Evolutionary conservation across 2,329 filamentous ascomycete species (phyloP).

Genomic region (Fusarium pseudonygamai): DNA sequence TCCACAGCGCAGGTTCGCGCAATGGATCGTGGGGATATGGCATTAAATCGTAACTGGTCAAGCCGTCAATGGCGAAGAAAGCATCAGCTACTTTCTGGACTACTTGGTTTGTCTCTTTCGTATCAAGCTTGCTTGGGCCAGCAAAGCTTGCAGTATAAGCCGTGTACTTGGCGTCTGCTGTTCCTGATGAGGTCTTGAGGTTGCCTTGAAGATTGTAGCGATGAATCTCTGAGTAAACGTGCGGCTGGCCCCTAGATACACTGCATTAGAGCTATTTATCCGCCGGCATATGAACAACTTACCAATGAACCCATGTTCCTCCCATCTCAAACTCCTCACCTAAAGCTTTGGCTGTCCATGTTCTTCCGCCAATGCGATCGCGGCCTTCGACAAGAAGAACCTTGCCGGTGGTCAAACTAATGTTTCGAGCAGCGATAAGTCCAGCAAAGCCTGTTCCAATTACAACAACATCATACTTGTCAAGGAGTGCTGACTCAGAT

Average conservation of each 20-base stretch:
- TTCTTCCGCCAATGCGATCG: slow-evolving; percentile 54
- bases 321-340: slow-evolving; percentile 53
- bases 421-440: slow-evolving; percentile 14
- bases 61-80: slow-evolving; percentile 47
- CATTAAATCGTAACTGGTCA: slow-evolving; percentile 45
- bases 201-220: slow-evolving; percentile 30
- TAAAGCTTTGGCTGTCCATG: slow-evolving; percentile 49
- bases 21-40: slow-evolving; percentile 49
- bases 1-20: slow-evolving; percentile 42
- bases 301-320: slow-evolving; percentile 52
- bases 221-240: slow-evolving; percentile 26
- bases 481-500: neutral
- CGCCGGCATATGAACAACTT: accelerated
- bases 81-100: slow-evolving; percentile 29
- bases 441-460: slow-evolving; percentile 27
- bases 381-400: slow-evolving; percentile 51
- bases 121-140: neutral
- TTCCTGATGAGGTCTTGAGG: slow-evolving; percentile 25
- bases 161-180: slow-evolving; percentile 4
- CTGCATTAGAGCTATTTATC: neutral
- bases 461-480: slow-evolving; percentile 21
- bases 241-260: slow-evolving; percentile 26
- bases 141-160: neutral
- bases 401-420: neutral
- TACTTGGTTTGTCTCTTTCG: neutral